A percentile compares a stretch with the other conserved stretches of the same genome.
Conservation (phyloP, 2,329 filamentous ascomycete genomes). For the Apiospora malaysiana region DNA sequence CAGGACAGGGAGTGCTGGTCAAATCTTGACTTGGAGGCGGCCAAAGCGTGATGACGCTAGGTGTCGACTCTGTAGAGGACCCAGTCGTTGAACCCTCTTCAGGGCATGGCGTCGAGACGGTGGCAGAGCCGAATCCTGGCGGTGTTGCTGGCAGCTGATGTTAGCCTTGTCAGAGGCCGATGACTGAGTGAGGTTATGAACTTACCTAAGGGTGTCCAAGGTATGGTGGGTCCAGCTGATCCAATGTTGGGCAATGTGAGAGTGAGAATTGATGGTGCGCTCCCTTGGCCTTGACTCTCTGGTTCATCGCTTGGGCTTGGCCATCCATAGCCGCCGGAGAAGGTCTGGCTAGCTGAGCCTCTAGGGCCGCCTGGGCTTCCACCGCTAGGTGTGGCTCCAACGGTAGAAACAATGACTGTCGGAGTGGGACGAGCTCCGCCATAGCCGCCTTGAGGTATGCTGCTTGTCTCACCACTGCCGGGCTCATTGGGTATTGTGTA, state of each 20-base stretch:
- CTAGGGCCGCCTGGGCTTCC: slow-evolving; percentile 22
- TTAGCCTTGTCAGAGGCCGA: slow-evolving; percentile 21
- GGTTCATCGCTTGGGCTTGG: background rate
- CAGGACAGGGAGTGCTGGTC: background rate
- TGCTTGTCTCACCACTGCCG: background rate
- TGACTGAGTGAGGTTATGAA: background rate
- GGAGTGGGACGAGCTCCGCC: background rate
- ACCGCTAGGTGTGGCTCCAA: slow-evolving; percentile 17
- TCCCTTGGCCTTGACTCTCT: slow-evolving; percentile 19
- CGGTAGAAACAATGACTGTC: slow-evolving; percentile 23
- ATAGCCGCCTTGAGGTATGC: slow-evolving; percentile 16
- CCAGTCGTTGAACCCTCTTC: background rate
- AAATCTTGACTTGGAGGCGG: background rate
- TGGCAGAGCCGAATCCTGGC: slow-evolving; percentile 5
- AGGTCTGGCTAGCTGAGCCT: slow-evolving; percentile 29
- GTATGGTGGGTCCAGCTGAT: slow-evolving; percentile 23
- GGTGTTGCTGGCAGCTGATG: slow-evolving; percentile 22
- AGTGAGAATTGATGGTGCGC: slow-evolving; percentile 26
- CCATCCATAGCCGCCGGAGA: slow-evolving; percentile 25
- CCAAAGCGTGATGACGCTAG: background rate
- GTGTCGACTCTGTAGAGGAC: background rate
- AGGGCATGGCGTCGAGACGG: slow-evolving; percentile 16
- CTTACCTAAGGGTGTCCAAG: slow-evolving; percentile 27
- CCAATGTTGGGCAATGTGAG: slow-evolving; percentile 26
- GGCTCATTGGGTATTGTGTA: background rate